These are phyloP conservation scores for Scleroderma bovista DNA, from an alignment of 768 basidiomycete genomes.

Conservation along the genomic window DNA sequence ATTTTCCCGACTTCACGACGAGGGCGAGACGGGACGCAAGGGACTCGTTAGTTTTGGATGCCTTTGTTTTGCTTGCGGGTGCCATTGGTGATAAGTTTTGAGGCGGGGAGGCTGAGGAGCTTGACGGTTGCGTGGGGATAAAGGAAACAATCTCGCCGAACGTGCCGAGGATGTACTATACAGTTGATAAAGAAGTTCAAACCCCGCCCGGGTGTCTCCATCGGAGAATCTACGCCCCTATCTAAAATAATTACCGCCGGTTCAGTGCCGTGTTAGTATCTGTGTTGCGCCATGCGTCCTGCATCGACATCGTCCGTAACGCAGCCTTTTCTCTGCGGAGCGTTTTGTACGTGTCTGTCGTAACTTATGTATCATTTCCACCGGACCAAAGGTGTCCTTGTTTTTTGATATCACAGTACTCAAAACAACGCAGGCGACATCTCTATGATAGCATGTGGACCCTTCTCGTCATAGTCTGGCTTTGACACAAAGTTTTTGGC, in stretches of 20 bases:
- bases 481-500: slow-evolving; percentile 75
- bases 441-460: slow-evolving; percentile 71
- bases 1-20: slow-evolving; percentile 99
- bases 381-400: no score
- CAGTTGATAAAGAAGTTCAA: slow-evolving; percentile 23
- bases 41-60: slow-evolving; percentile 88
- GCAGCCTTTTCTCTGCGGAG: neutral
- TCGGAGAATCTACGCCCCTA: neutral
- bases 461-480: slow-evolving; percentile 65
- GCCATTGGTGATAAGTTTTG: slow-evolving; percentile 57
- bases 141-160: slow-evolving; percentile 9
- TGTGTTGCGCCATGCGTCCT: no score
- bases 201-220: slow-evolving; percentile 15
- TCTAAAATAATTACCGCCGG: no score
- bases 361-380: no score
- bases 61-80: slow-evolving; percentile 92
- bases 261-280: no score
- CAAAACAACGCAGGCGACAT: slow-evolving; percentile 72
- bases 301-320: no score
- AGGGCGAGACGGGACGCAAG: slow-evolving; percentile 89
- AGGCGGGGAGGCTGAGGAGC: slow-evolving; percentile 12
- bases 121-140: no score
- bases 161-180: slow-evolving; percentile 22
- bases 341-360: no score
- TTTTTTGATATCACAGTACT: no score